phyloP scores from a whole-genome alignment of 306 rosid species.

The Prunus armeniaca region DNA sequence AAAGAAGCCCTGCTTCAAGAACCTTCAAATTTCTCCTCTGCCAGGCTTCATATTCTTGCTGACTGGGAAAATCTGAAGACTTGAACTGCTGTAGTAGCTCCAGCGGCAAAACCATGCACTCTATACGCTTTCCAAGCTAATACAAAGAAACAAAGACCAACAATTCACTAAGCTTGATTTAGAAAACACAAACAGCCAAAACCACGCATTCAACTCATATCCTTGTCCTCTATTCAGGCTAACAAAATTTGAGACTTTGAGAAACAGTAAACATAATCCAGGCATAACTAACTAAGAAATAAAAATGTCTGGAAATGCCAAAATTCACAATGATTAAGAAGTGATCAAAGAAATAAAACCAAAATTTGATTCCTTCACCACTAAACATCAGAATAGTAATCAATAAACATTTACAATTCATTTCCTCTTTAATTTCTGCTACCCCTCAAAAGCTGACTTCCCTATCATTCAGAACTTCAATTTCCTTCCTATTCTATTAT shows the following conservation, averaged over 20 bases:
- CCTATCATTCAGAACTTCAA: not conserved
- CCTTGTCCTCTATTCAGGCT: not conserved
- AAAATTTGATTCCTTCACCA: not conserved
- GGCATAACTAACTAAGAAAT: not conserved
- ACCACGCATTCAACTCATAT: not conserved
- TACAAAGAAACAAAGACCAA: constrained; percentile 31
- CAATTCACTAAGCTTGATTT: constrained; percentile 24
- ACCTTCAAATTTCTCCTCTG: constrained; percentile 76
- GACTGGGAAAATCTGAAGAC: constrained; percentile 64
- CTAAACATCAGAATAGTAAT: not conserved
- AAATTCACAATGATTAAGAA: not conserved
- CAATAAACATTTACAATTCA: not conserved
- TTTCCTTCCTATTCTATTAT: not conserved
- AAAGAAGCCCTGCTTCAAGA: constrained; percentile 76
- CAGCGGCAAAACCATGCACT: constrained; percentile 80
- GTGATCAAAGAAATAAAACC: not conserved
- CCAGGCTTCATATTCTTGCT: constrained; percentile 76
- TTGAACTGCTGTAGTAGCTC: constrained; percentile 83
- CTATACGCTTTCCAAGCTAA: constrained; percentile 89
- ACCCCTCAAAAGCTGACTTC: not conserved
- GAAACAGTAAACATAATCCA: not conserved
- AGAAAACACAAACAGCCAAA: not conserved
- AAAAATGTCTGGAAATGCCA: not conserved
- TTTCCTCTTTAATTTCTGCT: not conserved
- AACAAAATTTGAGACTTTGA: not conserved